Evolutionary conservation across 768 basidiomycete species (phyloP), one percentile per base, ranked within the genome.

Genomic region (Termitomyces sp.): DNA sequence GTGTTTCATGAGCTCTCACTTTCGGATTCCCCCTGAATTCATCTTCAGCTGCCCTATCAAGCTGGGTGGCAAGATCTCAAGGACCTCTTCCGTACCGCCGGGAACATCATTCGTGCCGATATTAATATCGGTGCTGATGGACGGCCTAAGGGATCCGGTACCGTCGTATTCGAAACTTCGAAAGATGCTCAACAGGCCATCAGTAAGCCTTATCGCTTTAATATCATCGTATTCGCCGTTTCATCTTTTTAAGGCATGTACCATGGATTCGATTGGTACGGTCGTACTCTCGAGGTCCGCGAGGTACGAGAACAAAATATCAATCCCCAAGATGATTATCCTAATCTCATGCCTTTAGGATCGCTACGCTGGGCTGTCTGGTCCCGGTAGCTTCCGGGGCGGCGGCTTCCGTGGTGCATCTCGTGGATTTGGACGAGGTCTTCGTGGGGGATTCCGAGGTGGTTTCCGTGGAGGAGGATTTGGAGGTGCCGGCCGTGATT

Each of bases 61-160:
- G 95, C 94, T n/a, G 93, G 93, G 32, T 99, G 96, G 96, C 96
- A 99, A 71, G 96, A 98, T 70, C 76, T 98, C 56, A 98, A 98
- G 69, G 96, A 98, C 72, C 78, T 98, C 30, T 98, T 98, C 87
- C 87, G 96, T 56, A 85, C 92, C 30, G 92, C 96, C 45, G 96
- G 96, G 7, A 91, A 93, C 68, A 95, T 99, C 64, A 86, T 98
- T 62, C 87, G 96, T 46, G 94, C 96, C 56, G 96, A 98, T 70
- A 93, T 98, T 62, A 95, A 95, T 64, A 89, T 96, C 57, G 93
- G 91, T 58, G 86, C 87, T 22, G 94, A 97, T 71, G 95, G 95
- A 27, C 83, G 88, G 13, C 95, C 96, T 16, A 96, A 97, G 71
- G 96, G 96, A 22, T 96, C 92, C 52, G 96, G 96, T n/a, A 97